Base-by-base conservation (phyloP, 2,329 filamentous ascomycete genomes). In the Penicillium sp. region DNA sequence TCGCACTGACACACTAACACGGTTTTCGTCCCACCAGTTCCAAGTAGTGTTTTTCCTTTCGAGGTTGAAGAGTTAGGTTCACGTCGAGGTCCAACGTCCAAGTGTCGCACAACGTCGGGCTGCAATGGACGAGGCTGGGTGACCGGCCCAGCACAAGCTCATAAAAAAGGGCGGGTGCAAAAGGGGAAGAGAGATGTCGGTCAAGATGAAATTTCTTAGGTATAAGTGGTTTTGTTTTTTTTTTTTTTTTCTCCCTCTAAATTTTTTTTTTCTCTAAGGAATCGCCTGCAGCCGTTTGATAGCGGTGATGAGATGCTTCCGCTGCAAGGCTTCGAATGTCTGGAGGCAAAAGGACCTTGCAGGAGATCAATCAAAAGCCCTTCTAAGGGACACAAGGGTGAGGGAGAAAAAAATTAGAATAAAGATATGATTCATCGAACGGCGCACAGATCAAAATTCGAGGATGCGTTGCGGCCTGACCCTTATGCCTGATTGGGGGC, bases 391-490 rank as follows among this genome's bases (percentile, higher is more conserved):
- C 41, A 56, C 52, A 56, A 56, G 46, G 42, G 43, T 43, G 35
- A 56, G 50, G 40, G 40, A 56, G 27, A 27, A 56, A 51, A 50
- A 56, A 48, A 41, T 46, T 35, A 45, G 41, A 56, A n/a, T 45
- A 27, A 38, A 45, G 54, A 49, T 50, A 49, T 54, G 57, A 60
- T 60, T 55, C 49, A 58, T 58, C 47, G 41, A 50, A 29, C 15
- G 37, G 59, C 63, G 63, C 62, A 66, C 62, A 66, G 62, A 64
- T 66, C 52, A 59, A 57, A 58, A 57, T 62, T 48, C 51, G 37
- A 62, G 50, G 56, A 57, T 65, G 65, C 61, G 63, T 66, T 67
- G 62, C 65, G 64, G 65, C 64, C 65, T 67, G 65, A 67, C 61
- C 56, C 54, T 60, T 54, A 60, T 67, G 65, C 65, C 63, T 67